phyloP scores from a whole-genome alignment of 2,329 filamentous ascomycete genomes.

The Stagonosporopsis cucurbitacearum region DNA sequence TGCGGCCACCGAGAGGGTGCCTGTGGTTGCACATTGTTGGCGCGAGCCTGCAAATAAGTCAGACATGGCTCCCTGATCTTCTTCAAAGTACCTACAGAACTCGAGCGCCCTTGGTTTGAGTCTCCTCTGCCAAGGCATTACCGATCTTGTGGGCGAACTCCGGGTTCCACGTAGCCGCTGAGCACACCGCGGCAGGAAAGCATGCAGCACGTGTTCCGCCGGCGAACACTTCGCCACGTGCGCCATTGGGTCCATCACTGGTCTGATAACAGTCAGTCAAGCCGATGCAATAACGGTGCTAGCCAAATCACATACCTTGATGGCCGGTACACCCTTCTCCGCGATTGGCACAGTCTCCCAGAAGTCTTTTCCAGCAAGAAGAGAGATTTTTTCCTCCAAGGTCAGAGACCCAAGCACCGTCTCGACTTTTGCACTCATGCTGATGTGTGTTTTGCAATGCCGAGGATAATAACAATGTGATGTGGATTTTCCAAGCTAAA shows the following conservation, averaged over 20 bases:
- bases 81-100: constrained; percentile 57
- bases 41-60: constrained; percentile 57
- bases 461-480: background rate
- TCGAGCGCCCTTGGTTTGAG: constrained; percentile 73
- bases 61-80: background rate
- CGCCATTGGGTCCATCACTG: constrained; percentile 72
- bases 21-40: constrained; percentile 83
- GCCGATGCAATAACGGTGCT: no score
- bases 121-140: constrained; percentile 72
- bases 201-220: constrained; percentile 70
- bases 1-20: constrained; percentile 78
- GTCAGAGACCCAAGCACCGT: constrained; percentile 41
- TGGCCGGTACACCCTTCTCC: constrained; percentile 65
- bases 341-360: constrained; percentile 71
- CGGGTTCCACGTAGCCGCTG: constrained; percentile 74
- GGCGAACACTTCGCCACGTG: constrained; percentile 69
- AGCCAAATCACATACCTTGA: constrained; percentile 46
- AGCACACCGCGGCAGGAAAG: constrained; percentile 75
- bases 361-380: constrained; percentile 60
- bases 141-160: constrained; percentile 62
- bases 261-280: constrained; percentile 50
- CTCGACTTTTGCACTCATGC: constrained; percentile 37
- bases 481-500: background rate
- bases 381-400: constrained; percentile 45
- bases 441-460: background rate